A percentile compares a stretch with the other conserved stretches of the same genome.
Evolutionary conservation across 805 yeast genomes (phyloP).

Genomic region (Lipomyces starkeyi): DNA sequence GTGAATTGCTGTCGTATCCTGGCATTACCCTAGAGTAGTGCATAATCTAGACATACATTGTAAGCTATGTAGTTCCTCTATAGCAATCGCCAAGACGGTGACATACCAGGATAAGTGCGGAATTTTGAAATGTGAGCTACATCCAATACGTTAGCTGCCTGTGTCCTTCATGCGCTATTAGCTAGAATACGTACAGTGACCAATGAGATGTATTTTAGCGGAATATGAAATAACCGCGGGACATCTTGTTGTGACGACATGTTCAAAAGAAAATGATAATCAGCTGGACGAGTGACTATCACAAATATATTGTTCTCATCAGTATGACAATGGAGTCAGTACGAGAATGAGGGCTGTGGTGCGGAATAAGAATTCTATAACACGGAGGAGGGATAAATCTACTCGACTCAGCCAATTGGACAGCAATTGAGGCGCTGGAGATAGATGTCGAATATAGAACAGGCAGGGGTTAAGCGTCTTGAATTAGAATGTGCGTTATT

Average conservation of each 20-base stretch:
- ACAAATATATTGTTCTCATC: too few relatives aligned
- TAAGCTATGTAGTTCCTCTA: neutral
- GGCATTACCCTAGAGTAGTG: constrained; percentile 53
- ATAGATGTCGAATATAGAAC: too few relatives aligned
- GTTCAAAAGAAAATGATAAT: neutral
- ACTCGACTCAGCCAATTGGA: too few relatives aligned
- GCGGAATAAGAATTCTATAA: too few relatives aligned
- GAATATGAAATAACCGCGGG: constrained; percentile 37
- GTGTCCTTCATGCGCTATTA: neutral
- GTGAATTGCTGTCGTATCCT: constrained; percentile 41
- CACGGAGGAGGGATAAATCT: too few relatives aligned
- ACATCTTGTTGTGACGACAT: constrained; percentile 25
- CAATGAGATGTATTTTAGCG: constrained; percentile 47
- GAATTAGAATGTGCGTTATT: too few relatives aligned
- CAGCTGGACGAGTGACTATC: neutral
- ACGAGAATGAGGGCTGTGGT: too few relatives aligned
- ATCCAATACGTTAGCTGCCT: neutral
- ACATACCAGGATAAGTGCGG: constrained; percentile 48
- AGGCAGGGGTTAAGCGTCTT: too few relatives aligned
- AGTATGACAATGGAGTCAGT: too few relatives aligned
- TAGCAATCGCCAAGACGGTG: neutral
- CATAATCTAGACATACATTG: constrained; percentile 41
- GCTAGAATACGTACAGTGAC: constrained; percentile 40
- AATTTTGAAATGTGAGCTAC: constrained; percentile 49
- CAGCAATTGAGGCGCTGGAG: too few relatives aligned